Evolutionary conservation across 148 eudicot genomes (phyloP).

Genomic region (Limonium bicolor): DNA sequence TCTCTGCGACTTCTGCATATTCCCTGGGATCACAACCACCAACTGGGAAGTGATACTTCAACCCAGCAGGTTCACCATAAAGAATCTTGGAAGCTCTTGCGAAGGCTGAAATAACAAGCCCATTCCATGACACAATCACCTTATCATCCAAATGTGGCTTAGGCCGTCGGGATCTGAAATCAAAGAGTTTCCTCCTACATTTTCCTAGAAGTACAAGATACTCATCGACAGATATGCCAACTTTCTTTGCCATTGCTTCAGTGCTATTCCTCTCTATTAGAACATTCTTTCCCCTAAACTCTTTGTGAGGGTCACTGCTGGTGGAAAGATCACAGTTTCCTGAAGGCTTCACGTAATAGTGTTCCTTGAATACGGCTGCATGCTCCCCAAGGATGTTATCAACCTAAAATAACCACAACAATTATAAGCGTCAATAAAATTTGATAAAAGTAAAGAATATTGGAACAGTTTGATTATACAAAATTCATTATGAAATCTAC

Average conservation of each 20-base stretch:
- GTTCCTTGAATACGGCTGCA: slow-evolving; percentile 64
- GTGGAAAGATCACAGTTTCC: slow-evolving; percentile 87
- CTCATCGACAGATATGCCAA: slow-evolving; percentile 36
- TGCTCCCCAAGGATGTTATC: slow-evolving; percentile 63
- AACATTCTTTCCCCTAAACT: slow-evolving; percentile 75
- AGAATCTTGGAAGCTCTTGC: slow-evolving; percentile 89
- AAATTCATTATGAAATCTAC: too few species aligned
- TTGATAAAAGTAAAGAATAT: too few species aligned
- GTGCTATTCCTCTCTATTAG: slow-evolving; percentile 74
- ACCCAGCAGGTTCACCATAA: slow-evolving; percentile 47
- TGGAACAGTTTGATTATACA: too few species aligned
- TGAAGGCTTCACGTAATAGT: slow-evolving; percentile 61
- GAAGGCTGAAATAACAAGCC: slow-evolving; percentile 79
- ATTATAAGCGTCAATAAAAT: slow-evolving; percentile 2
- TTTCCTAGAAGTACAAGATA: slow-evolving; percentile 46
- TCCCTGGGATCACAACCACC: slow-evolving; percentile 49
- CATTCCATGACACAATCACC: slow-evolving; percentile 98
- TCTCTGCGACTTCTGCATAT: slow-evolving; percentile 70
- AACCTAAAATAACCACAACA: slow-evolving; percentile 22
- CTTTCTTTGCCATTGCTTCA: slow-evolving; percentile 55
- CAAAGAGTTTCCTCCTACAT: slow-evolving; percentile 56
- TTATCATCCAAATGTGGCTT: slow-evolving; percentile 85
- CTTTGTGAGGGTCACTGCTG: slow-evolving; percentile 87
- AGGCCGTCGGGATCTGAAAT: slow-evolving; percentile 56
- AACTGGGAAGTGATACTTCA: slow-evolving; percentile 58